A percentile compares a stretch with the other conserved stretches of the same genome.
These are phyloP conservation scores for Pleurotus tuber-regium DNA, from an alignment of 768 basidiomycete genomes.

Conservation along the genomic window DNA sequence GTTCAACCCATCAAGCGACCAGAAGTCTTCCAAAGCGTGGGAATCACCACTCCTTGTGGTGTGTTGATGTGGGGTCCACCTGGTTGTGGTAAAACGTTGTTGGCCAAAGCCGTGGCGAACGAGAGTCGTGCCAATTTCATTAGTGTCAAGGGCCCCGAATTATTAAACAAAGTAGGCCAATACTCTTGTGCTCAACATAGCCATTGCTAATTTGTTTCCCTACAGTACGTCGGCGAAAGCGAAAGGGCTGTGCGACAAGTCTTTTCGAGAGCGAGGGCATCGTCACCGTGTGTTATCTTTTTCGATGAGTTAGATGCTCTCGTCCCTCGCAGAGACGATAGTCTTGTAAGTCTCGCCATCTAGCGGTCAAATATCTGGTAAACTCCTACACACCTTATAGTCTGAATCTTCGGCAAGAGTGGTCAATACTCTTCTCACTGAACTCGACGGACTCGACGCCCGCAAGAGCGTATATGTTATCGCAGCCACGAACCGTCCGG, in stretches of 20 bases:
- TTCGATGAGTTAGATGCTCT: slow-evolving; percentile 94
- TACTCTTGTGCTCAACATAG: background rate
- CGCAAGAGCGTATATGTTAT: slow-evolving; percentile 91
- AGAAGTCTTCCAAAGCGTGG: slow-evolving; percentile 83
- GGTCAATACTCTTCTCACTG: slow-evolving; percentile 91
- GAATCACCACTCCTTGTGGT: slow-evolving; percentile 89
- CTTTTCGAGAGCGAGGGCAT: slow-evolving; percentile 90
- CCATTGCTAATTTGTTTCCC: background rate
- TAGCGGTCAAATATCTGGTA: no score
- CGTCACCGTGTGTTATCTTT: slow-evolving; percentile 92
- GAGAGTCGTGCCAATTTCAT: slow-evolving; percentile 96
- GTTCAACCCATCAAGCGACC: slow-evolving; percentile 92
- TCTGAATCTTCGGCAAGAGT: slow-evolving; percentile 93
- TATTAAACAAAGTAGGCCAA: slow-evolving; percentile 84
- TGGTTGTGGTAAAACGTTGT: slow-evolving; percentile 94
- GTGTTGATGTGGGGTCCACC: slow-evolving; percentile 99
- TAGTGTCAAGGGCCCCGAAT: slow-evolving; percentile 94
- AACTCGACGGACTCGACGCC: slow-evolving; percentile 87
- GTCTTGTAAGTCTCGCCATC: slow-evolving; percentile 53
- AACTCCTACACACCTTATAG: no score
- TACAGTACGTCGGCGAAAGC: slow-evolving; percentile 94
- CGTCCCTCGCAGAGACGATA: slow-evolving; percentile 88
- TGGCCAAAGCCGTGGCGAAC: slow-evolving; percentile 98
- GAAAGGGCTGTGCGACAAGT: slow-evolving; percentile 94
- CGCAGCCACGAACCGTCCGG: slow-evolving; percentile 91